Evolutionary conservation across 2,329 filamentous ascomycete genomes (phyloP).

Genomic region (Microdochium paspali): DNA sequence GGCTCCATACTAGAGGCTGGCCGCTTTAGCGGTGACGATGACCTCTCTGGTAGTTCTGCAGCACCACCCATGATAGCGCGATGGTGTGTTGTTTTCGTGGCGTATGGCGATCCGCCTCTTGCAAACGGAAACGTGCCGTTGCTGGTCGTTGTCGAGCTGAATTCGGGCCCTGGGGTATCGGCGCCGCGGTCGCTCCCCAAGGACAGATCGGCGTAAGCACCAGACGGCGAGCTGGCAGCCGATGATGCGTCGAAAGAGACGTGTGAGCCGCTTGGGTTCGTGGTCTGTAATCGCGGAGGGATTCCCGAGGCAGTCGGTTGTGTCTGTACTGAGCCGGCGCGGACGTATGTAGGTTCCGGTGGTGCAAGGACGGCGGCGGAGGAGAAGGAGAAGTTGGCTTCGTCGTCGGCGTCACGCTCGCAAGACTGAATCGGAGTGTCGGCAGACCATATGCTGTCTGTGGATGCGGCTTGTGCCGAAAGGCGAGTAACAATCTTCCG

Average conservation of each 20-base stretch:
- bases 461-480: conserved; percentile 30
- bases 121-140: conserved; percentile 1
- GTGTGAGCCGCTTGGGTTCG: conserved; percentile 27
- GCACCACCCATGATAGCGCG: conserved; percentile 52
- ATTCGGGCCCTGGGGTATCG: conserved; percentile 29
- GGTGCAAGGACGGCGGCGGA: conserved; percentile 28
- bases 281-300: conserved; percentile 40
- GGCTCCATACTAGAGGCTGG: conserved; percentile 53
- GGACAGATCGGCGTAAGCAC: conserved; percentile 47
- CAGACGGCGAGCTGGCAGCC: conserved; percentile 47
- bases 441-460: conserved; percentile 19
- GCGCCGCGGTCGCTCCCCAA: conserved; percentile 44
- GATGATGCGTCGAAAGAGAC: conserved; percentile 43
- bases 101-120: not conserved
- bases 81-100: conserved; percentile 29
- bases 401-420: conserved; percentile 34
- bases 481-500: conserved; percentile 50
- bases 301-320: conserved; percentile 38
- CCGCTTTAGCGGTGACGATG: conserved; percentile 56
- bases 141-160: conserved; percentile 25
- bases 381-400: conserved; percentile 41
- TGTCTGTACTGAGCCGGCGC: conserved; percentile 20
- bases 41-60: conserved; percentile 47
- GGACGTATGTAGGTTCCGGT: conserved; percentile 20
- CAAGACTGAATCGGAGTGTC: conserved; percentile 43